phyloP scores from a whole-genome alignment of 169 alveolate species.

The Plasmodium vivax region DNA sequence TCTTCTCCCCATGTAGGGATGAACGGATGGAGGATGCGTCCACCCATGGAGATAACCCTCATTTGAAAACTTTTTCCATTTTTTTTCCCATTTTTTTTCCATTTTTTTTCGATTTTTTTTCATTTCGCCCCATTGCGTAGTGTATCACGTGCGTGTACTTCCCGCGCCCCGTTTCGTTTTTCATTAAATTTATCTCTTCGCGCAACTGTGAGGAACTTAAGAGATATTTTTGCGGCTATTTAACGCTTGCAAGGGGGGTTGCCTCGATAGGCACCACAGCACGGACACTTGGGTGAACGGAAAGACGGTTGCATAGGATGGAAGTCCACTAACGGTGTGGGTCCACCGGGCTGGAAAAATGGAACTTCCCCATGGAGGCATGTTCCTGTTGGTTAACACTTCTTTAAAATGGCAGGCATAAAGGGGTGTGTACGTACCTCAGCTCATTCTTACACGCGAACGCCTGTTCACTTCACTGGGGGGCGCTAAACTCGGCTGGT shows the following conservation, averaged over 20 bases:
- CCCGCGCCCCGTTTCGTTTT: neutral
- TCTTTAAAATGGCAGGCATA: neutral
- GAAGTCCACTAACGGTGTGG: neutral
- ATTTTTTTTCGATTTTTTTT: neutral
- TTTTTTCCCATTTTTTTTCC: neutral
- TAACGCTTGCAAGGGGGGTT: neutral
- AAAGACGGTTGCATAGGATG: too few relatives aligned
- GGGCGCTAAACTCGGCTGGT: neutral
- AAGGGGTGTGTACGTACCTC: neutral
- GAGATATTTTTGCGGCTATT: neutral
- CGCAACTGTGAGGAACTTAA: neutral
- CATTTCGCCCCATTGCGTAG: neutral
- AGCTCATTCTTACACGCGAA: neutral
- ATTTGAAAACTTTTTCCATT: neutral
- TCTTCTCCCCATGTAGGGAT: neutral
- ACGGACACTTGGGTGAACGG: neutral
- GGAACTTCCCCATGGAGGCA: neutral
- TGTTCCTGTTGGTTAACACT: neutral
- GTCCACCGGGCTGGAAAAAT: neutral
- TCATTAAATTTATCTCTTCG: neutral
- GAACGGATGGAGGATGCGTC: neutral
- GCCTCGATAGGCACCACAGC: neutral
- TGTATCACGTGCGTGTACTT: neutral
- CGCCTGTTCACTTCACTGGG: neutral
- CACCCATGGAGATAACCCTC: neutral